Conservation (phyloP, 495 filamentous ascomycete genomes). For the Astrocystis sublimbata region DNA sequence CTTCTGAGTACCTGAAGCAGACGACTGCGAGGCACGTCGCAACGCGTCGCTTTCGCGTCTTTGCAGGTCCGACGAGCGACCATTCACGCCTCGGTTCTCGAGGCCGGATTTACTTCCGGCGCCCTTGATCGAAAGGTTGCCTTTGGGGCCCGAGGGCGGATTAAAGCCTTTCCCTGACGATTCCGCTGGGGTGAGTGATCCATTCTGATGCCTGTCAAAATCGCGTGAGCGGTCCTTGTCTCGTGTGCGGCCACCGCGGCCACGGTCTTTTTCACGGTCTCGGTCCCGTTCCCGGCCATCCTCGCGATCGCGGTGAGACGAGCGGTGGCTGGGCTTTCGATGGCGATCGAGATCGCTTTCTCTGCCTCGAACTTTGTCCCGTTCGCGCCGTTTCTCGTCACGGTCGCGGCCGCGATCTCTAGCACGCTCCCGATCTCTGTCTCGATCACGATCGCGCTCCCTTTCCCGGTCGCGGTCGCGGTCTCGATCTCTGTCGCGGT, state of each 20-base stretch:
- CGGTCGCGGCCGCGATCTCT: slow-evolving; percentile 50
- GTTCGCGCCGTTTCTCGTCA: slow-evolving; percentile 45
- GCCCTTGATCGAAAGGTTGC: slow-evolving; percentile 40
- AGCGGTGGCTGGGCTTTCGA: slow-evolving; percentile 45
- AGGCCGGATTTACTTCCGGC: slow-evolving; percentile 35
- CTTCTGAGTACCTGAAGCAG: slow-evolving; percentile 39
- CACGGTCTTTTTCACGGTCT: slow-evolving; percentile 50
- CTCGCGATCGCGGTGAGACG: slow-evolving; percentile 44
- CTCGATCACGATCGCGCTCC: slow-evolving; percentile 41
- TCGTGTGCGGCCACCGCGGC: slow-evolving; percentile 36
- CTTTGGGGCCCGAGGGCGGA: slow-evolving; percentile 42
- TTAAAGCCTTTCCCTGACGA: slow-evolving; percentile 40
- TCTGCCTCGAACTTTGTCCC: slow-evolving; percentile 44
- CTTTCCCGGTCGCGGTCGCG: slow-evolving; percentile 37
- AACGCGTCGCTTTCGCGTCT: slow-evolving; percentile 31
- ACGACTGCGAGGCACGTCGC: slow-evolving; percentile 43
- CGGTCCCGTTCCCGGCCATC: slow-evolving; percentile 45
- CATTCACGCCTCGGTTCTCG: slow-evolving; percentile 40
- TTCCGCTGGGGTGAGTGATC: slow-evolving; percentile 45
- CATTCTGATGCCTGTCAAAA: slow-evolving; percentile 44
- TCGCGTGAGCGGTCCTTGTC: slow-evolving; percentile 45
- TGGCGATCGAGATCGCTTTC: slow-evolving; percentile 39
- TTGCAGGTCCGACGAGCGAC: slow-evolving; percentile 26
- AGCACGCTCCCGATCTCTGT: slow-evolving; percentile 42
- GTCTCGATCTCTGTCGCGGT: slow-evolving; percentile 41